Conservation (phyloP, 768 basidiomycete species). For the Leucocoprinus sp. region DNA sequence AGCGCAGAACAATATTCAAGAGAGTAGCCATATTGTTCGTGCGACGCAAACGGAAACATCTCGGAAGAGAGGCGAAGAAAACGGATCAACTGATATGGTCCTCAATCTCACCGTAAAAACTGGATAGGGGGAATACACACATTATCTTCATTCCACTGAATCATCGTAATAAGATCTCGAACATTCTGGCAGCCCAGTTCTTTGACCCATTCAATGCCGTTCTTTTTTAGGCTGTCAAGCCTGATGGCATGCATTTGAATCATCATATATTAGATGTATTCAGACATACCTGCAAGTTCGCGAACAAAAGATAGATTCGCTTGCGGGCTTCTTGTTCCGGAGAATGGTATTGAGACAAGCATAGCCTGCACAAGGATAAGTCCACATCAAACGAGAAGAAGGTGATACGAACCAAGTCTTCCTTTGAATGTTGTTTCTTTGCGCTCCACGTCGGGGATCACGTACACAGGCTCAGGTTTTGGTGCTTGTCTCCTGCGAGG, state of each 20-base stretch:
- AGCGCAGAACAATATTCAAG: conserved; percentile 61
- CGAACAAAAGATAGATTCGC: conserved; percentile 65
- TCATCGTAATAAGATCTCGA: conserved; percentile 61
- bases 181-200: conserved; percentile 72
- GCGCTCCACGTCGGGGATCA: conserved; percentile 64
- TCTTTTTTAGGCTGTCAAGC: conserved; percentile 70
- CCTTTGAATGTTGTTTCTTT: conserved; percentile 67
- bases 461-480: conserved; percentile 46
- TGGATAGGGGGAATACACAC: conserved; percentile 24
- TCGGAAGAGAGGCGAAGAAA: conserved; percentile 87
- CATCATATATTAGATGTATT: neutral
- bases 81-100: conserved; percentile 50
- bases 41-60: conserved; percentile 90
- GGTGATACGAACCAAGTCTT: conserved; percentile 34
- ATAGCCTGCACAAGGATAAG: conserved; percentile 38
- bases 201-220: conserved; percentile 77
- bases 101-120: neutral
- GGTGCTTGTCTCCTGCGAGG: conserved; percentile 18
- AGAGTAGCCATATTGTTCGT: conserved; percentile 71
- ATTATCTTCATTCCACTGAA: conserved; percentile 90
- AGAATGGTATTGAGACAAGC: conserved; percentile 85
- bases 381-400: neutral
- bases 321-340: conserved; percentile 58
- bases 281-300: conserved; percentile 48
- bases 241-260: conserved; percentile 24